Base-by-base conservation (phyloP, 352 stramenopile species). In the Chrysophaeum taylorii region DNA sequence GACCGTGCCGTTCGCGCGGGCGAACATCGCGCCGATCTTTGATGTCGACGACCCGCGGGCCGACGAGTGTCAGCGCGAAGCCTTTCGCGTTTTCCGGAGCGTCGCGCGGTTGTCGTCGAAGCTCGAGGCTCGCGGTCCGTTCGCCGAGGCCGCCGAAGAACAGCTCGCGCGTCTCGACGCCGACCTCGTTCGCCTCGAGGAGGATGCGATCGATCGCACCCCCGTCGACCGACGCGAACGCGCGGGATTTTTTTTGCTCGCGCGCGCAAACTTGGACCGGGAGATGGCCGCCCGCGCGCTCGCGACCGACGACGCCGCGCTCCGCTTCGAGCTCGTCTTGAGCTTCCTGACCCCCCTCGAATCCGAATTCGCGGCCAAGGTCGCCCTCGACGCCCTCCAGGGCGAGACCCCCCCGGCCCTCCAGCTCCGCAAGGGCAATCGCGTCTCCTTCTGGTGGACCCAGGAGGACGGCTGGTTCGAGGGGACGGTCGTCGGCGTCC, bases 401-500 rank as follows among this genome's bases (percentile, higher is more conserved):
- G 52, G n/a, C 9, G 7, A 9, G 2, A 23, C 7, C 9, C 27
- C 7, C 9, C 25, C 52, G 25, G 4, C 2, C 7, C 12, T 25
- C 27, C 52, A 25, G 5, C 4, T 63, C 27, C 52, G 21, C 2
- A 7, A 12, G 25, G 31, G 31, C 9, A 1, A 25, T 4, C 31
- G 57, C 31, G 12, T 66, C 31, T 27, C 9, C 2, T 66, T 66
- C 57, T 66, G 41, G 33, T 66, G 57, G 57, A 4, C 2, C 57
- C 33, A 66, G 35, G 57, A 48, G 16, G 57, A 66, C 57, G 57
- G 57, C 57, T 66, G 57, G 57, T 66, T 42, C 33, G 57, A 45
- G 2, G 15, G 57, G 2, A 45, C 9, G 9, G 57, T 66, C 21
- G 35, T 45, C 12, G 31, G 4, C 31, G 2, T 2, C 57, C 14